Evolutionary conservation across 2,329 filamentous ascomycete species (phyloP).

Genomic region (Phialophora macrospora): DNA sequence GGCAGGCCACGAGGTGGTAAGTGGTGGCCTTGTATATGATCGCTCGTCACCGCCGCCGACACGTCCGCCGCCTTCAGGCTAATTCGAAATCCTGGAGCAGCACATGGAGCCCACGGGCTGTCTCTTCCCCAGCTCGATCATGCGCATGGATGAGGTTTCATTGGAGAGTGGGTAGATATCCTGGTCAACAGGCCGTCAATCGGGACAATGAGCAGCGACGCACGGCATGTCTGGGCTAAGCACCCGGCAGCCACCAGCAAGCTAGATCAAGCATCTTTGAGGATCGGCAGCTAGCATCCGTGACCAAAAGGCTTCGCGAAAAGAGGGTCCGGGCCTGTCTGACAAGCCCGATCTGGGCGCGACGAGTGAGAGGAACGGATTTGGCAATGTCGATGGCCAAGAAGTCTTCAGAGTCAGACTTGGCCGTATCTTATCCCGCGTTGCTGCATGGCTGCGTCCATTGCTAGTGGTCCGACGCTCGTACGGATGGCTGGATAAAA

Average conservation of each 20-base stretch:
- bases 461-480: slow-evolving; percentile 7
- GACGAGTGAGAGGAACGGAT: neutral
- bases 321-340: slow-evolving; percentile 12
- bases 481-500: slow-evolving; percentile 17
- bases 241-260: slow-evolving; percentile 9
- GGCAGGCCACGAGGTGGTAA: slow-evolving; percentile 3
- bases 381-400: neutral
- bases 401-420: slow-evolving; percentile 3
- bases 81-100: slow-evolving; percentile 20
- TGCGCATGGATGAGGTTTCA: slow-evolving; percentile 12
- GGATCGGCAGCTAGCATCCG: slow-evolving; percentile 32
- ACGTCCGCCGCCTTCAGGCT: slow-evolving; percentile 27
- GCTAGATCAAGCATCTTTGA: slow-evolving; percentile 24
- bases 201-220: slow-evolving; percentile 23
- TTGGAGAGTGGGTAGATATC: slow-evolving; percentile 16
- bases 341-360: neutral
- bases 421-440: neutral
- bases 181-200: slow-evolving; percentile 12
- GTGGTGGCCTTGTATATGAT: slow-evolving; percentile 6
- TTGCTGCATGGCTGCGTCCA: neutral
- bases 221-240: slow-evolving; percentile 13
- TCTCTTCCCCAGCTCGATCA: slow-evolving; percentile 11
- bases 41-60: neutral
- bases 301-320: slow-evolving; percentile 16
- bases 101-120: slow-evolving; percentile 17